Evolutionary conservation across 1,284 basidiomycete species (phyloP), one percentile per base, ranked within the genome.

Genomic region (Leccinum griseonigrum): DNA sequence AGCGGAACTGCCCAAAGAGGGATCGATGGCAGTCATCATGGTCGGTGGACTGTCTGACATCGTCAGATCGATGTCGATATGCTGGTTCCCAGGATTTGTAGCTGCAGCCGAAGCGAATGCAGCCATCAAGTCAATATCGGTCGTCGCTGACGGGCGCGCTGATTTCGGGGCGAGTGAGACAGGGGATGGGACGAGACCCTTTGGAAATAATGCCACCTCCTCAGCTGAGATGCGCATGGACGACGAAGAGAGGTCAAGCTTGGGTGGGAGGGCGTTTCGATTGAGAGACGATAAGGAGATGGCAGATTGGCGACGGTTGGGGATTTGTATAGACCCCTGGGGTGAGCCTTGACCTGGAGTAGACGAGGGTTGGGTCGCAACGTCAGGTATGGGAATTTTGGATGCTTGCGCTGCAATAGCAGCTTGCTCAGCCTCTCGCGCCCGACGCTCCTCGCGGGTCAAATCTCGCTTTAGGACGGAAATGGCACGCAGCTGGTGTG

Each of bases 111-210:
- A 78, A 1, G 80, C 81, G 67, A 89, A 81, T 3, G 84, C 81
- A 8, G 83, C 81, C 77, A 91, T 83, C 48, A 90, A 74, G 48
- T 90, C 87, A 3, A 85, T 77, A 54, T 85, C 83, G 46, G 86
- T 81, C 29, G 82, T 82, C n/a, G 76, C 67, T 28, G 77, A 71
- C 1, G 83, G 76, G 9, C 86, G 81, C 40, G 88, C 88, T 14
- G 90, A 90, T 68, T 85, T 88, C 0, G 91, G 91, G 1, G 89
- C 90, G 32, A 92, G 81, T 4, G 87, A 89, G 14, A 92, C 88
- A 16, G 90, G 90, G 1, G 90, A 92, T 5, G 86, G 82, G 55
- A 89, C 57, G 46, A 76, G 76, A 2, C 86, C 86, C 63, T 79
- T 83, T 4, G 79, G 72, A 66, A 83, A 82, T 40, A 85, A 73